Conservation (phyloP, 768 basidiomycete genomes). For the Albatrellus ellisii region DNA sequence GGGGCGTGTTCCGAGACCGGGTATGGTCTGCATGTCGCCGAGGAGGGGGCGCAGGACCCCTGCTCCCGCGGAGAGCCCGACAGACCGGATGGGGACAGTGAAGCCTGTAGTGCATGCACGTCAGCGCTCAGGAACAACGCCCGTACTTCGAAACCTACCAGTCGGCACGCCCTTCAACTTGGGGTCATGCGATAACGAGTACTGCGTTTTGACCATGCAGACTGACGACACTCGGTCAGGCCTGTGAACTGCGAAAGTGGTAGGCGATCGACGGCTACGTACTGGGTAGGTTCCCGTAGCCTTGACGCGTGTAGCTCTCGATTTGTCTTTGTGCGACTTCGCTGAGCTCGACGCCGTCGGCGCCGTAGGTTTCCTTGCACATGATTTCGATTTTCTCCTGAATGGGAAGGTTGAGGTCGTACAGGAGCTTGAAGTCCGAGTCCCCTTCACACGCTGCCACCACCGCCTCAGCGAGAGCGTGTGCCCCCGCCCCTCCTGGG, state of each 20-base stretch:
- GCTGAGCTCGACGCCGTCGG: conserved; percentile 80
- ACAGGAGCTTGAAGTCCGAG: conserved; percentile 87
- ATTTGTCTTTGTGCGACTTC: conserved; percentile 77
- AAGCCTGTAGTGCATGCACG: conserved; percentile 43
- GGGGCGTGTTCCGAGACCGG: conserved; percentile 85
- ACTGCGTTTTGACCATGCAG: conserved; percentile 97
- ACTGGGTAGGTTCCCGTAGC: conserved; percentile 71
- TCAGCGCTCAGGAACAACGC: conserved; percentile 2
- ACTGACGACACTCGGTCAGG: conserved; percentile 30
- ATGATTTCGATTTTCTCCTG: conserved; percentile 84
- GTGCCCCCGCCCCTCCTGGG: conserved; percentile 84
- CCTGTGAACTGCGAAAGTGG: background rate
- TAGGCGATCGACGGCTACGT: conserved; percentile 20
- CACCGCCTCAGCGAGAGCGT: conserved; percentile 85
- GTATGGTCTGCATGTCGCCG: conserved; percentile 99
- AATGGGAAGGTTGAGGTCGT: conserved; percentile 73
- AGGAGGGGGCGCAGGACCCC: conserved; percentile 92
- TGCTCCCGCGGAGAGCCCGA: conserved; percentile 83
- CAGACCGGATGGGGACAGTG: conserved; percentile 81
- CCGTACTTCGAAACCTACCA: conserved; percentile 27
- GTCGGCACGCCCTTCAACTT: conserved; percentile 82
- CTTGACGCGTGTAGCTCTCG: conserved; percentile 86
- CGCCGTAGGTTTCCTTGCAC: conserved; percentile 86
- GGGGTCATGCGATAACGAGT: conserved; percentile 93
- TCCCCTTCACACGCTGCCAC: conserved; percentile 72